Evolutionary conservation across 495 filamentous ascomycete species (phyloP).

Genomic region (Xylaria curta): DNA sequence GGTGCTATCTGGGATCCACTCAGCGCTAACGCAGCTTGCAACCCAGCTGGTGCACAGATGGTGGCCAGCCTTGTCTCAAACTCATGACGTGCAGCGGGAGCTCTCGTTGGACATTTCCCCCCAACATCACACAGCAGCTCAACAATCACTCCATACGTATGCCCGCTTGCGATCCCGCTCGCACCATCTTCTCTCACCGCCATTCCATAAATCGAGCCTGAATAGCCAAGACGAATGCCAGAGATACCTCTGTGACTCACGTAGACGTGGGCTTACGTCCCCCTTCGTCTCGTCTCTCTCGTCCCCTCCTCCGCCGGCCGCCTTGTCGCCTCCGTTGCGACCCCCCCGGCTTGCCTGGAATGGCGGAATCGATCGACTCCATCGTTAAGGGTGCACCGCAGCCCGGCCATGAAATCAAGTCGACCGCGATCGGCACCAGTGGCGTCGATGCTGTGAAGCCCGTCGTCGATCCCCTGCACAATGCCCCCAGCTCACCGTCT

Average conservation of each 20-base stretch:
- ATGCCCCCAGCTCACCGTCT: slow-evolving; percentile 84
- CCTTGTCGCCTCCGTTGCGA: not conserved
- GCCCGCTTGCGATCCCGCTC: not conserved
- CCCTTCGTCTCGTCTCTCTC: not conserved
- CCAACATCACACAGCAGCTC: slow-evolving; percentile 23
- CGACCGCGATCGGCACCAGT: slow-evolving; percentile 49
- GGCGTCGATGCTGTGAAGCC: slow-evolving; percentile 50
- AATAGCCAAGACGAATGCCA: slow-evolving; percentile 28
- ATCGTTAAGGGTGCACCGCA: slow-evolving; percentile 83
- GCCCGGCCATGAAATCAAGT: slow-evolving; percentile 47
- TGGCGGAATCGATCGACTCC: slow-evolving; percentile 74
- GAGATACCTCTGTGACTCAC: slow-evolving; percentile 25
- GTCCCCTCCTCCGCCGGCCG: not conserved
- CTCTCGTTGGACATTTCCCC: not conserved
- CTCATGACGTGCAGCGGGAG: slow-evolving; percentile 21
- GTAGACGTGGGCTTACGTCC: slow-evolving; percentile 42
- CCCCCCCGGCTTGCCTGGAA: not conserved
- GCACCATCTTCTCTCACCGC: slow-evolving; percentile 22
- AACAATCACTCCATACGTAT: not conserved
- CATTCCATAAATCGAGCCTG: slow-evolving; percentile 9
- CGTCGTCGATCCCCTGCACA: slow-evolving; percentile 73
- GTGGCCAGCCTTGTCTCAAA: slow-evolving; percentile 8
- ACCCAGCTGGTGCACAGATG: not conserved
- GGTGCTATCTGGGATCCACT: not conserved
- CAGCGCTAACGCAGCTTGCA: slow-evolving; percentile 9